Percentiles rank a stretch among this genome's conserved stretches.
phyloP scores from a whole-genome alignment of 2,329 filamentous ascomycete genomes.

The Exophiala bonariae region DNA sequence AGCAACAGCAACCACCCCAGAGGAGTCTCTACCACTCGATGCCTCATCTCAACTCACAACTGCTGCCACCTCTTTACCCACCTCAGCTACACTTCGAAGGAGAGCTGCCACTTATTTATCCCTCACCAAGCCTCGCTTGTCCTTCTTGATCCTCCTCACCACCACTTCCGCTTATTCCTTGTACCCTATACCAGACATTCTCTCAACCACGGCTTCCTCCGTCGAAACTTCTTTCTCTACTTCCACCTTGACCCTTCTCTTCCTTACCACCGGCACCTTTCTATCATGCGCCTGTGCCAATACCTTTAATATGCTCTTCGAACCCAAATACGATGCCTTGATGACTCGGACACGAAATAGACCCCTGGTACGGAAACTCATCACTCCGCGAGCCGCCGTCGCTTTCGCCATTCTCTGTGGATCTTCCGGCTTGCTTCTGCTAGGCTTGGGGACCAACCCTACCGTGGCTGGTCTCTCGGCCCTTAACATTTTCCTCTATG shows the following conservation, averaged over 20 bases:
- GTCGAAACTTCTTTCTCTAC: slow-evolving; percentile 75
- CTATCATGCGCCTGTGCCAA: slow-evolving; percentile 91
- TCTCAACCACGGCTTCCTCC: slow-evolving; percentile 67
- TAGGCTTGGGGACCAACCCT: slow-evolving; percentile 91
- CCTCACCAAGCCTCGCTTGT: slow-evolving; percentile 91
- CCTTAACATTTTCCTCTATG: slow-evolving; percentile 85
- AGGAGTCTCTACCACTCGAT: slow-evolving; percentile 53
- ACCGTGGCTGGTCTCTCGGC: slow-evolving; percentile 85
- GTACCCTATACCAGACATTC: slow-evolving; percentile 86
- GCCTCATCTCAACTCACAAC: slow-evolving; percentile 62
- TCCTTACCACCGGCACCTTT: slow-evolving; percentile 85
- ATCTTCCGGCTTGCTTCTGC: slow-evolving; percentile 64
- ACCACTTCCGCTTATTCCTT: slow-evolving; percentile 89
- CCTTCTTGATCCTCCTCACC: slow-evolving; percentile 85
- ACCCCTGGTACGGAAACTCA: slow-evolving; percentile 78
- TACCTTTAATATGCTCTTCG: slow-evolving; percentile 95
- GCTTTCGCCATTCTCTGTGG: slow-evolving; percentile 78
- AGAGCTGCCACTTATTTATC: slow-evolving; percentile 79
- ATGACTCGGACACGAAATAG: slow-evolving; percentile 94
- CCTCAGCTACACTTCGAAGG: slow-evolving; percentile 59
- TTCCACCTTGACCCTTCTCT: slow-evolving; percentile 85
- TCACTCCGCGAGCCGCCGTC: slow-evolving; percentile 70
- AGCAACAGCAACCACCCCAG: slow-evolving; percentile 1
- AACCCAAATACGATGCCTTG: slow-evolving; percentile 82
- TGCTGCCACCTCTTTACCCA: slow-evolving; percentile 57